A percentile compares a stretch with the other conserved stretches of the same genome.
Evolutionary conservation across 2,329 filamentous ascomycete genomes (phyloP).

Genomic region (Ophiostoma ulmi): DNA sequence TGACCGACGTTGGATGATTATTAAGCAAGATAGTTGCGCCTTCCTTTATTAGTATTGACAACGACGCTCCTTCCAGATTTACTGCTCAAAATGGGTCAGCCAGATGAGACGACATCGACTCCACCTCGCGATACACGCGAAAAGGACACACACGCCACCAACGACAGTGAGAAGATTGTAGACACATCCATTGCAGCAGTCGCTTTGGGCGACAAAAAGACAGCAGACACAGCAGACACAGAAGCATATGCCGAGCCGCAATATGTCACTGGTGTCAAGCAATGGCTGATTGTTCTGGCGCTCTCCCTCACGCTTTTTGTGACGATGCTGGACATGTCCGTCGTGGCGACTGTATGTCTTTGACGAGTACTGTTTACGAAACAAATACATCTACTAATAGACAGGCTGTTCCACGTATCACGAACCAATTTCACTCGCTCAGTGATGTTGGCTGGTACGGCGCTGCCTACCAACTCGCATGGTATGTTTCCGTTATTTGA

Average conservation of each 20-base stretch:
- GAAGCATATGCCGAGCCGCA: neutral
- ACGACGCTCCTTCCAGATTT: neutral
- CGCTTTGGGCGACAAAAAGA: neutral
- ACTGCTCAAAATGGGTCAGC: neutral
- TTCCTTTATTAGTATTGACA: neutral
- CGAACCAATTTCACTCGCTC: constrained; percentile 23
- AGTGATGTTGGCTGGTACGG: constrained; percentile 30
- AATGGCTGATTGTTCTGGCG: neutral
- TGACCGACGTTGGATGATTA: neutral
- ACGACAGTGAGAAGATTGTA: neutral
- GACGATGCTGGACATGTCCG: constrained; percentile 4
- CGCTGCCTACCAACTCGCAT: constrained; percentile 27
- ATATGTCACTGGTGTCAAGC: neutral
- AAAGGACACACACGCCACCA: neutral
- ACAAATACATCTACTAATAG: neutral
- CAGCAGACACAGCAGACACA: neutral
- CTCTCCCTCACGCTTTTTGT: neutral
- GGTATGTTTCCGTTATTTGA: constrained; percentile 13
- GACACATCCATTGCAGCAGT: neutral
- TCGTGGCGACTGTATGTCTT: neutral
- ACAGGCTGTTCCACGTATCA: constrained; percentile 3
- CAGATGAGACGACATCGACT: neutral
- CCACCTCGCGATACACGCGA: neutral
- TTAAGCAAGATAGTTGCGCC: neutral
- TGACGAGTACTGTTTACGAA: neutral